phyloP scores from a whole-genome alignment of 805 yeast species.

The Ogataea nitratoaversa region DNA sequence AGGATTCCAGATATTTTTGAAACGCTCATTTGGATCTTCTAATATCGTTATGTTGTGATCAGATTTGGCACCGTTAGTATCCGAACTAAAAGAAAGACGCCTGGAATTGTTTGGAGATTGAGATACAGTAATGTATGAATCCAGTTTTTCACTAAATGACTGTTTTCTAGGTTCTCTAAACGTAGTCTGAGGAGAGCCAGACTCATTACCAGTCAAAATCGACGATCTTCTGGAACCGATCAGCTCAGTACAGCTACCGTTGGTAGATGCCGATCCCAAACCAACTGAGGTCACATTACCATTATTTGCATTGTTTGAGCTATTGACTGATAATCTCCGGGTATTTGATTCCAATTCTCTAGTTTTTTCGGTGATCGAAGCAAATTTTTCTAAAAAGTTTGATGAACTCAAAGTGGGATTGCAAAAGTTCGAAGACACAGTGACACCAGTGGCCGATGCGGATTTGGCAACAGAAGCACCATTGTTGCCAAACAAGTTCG shows the following conservation, averaged over 20 bases:
- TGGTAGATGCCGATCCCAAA: conserved; percentile 5
- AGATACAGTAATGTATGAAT: conserved; percentile 39
- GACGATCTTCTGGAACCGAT: conserved; percentile 51
- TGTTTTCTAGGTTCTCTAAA: conserved; percentile 36
- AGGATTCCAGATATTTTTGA: conserved; percentile 57
- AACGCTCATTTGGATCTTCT: conserved; percentile 23
- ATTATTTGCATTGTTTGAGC: conserved; percentile 3
- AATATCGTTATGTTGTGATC: conserved; percentile 32
- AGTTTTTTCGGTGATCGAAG: conserved; percentile 65
- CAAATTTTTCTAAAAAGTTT: conserved; percentile 57
- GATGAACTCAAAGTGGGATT: conserved; percentile 27
- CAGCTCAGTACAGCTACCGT: conserved; percentile 28
- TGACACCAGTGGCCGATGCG: conserved; percentile 52
- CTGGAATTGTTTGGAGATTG: conserved; percentile 27
- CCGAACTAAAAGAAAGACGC: conserved; percentile 29
- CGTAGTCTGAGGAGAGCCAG: conserved; percentile 25
- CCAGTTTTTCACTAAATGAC: conserved; percentile 60
- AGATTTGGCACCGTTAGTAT: conserved; percentile 23
- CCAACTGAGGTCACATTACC: conserved; percentile 11
- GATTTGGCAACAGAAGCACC: conserved; percentile 44
- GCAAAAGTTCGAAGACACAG: conserved; percentile 26
- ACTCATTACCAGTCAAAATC: conserved; percentile 34
- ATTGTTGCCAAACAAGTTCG: conserved; percentile 51
- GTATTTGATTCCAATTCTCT: conserved; percentile 56
- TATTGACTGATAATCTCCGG: conserved; percentile 34